A percentile compares a stretch with the other conserved stretches of the same genome.
These are phyloP conservation scores for Plectranthus barbatus DNA, from an alignment of 257 asterid genomes.

Conservation along the genomic window DNA sequence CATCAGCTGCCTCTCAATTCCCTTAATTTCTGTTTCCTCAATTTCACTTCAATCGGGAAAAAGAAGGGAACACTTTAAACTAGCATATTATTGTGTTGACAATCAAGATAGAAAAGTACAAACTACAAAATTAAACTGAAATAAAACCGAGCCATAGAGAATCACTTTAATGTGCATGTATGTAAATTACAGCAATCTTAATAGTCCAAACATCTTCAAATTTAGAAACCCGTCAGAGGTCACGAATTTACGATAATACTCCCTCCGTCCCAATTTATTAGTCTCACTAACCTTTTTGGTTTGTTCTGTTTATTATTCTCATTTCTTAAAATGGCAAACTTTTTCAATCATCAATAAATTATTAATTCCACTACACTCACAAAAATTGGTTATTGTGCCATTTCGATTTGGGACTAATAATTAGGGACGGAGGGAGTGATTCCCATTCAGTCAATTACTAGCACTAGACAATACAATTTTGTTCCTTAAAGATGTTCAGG, in stretches of 20 bases:
- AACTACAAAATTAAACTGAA: too few species aligned
- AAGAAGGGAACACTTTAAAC: not conserved
- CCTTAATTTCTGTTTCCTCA: conserved; percentile 89
- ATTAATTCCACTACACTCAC: too few species aligned
- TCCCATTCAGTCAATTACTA: not conserved
- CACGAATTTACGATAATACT: too few species aligned
- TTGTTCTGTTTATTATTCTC: too few species aligned
- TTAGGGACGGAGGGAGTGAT: not conserved
- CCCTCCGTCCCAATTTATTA: too few species aligned
- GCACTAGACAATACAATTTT: not conserved
- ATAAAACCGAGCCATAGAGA: not conserved
- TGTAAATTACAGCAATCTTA: not conserved
- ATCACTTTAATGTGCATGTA: not conserved
- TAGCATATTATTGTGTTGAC: conserved; percentile 3
- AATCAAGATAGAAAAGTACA: too few species aligned
- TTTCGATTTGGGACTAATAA: too few species aligned
- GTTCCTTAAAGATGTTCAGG: not conserved
- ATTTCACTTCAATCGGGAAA: conserved; percentile 59
- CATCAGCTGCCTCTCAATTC: conserved; percentile 89
- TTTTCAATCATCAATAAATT: too few species aligned
- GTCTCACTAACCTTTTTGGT: too few species aligned
- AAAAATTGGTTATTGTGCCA: too few species aligned
- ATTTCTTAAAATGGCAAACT: too few species aligned
- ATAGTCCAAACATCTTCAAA: not conserved
- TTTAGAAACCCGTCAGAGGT: not conserved